A percentile compares a stretch with the other conserved stretches of the same genome.
Evolutionary conservation across 208 protist species (phyloP).

Genomic region (Sergeia podlipaevii): DNA sequence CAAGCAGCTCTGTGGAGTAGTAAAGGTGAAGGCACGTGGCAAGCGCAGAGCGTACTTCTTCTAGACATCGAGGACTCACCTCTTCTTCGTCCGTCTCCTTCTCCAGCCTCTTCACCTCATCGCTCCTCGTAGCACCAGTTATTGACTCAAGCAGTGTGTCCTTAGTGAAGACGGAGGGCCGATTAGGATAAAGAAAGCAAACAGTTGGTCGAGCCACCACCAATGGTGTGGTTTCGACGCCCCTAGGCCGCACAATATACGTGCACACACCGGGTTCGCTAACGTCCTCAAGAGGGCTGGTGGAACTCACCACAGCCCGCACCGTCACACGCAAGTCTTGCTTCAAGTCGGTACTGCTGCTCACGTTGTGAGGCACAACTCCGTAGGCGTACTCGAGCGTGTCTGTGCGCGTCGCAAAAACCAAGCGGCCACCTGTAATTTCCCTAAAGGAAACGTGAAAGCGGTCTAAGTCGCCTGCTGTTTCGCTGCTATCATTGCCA

Average conservation of each 20-base stretch:
- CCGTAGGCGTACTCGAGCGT: conserved; percentile 13
- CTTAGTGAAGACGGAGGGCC: too few relatives aligned
- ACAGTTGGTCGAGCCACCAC: conserved; percentile 28
- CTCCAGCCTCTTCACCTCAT: background rate
- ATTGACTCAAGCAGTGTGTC: too few relatives aligned
- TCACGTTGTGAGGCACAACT: background rate
- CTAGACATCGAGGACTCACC: conserved; percentile 18
- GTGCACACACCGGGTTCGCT: conserved; percentile 21
- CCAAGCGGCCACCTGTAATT: conserved; percentile 2
- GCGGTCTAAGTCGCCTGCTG: conserved; percentile 4
- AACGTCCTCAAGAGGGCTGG: conserved; percentile 32
- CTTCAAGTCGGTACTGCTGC: background rate
- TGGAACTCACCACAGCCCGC: conserved; percentile 11
- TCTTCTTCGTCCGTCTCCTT: too few relatives aligned
- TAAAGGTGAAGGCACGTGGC: conserved; percentile 44
- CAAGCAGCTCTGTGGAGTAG: conserved; percentile 40
- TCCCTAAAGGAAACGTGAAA: conserved; percentile 11
- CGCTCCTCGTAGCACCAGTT: too few relatives aligned
- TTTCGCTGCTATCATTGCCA: conserved; percentile 7
- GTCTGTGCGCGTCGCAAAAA: conserved; percentile 4
- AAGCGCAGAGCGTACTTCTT: conserved; percentile 21
- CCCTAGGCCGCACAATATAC: conserved; percentile 34
- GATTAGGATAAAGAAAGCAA: too few relatives aligned
- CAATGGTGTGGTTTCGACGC: conserved; percentile 15
- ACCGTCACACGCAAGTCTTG: conserved; percentile 19